Evolutionary conservation across 164 flowering plant species (phyloP), one percentile per base, ranked within the genome.

Genomic region (Sextonia rubra): DNA sequence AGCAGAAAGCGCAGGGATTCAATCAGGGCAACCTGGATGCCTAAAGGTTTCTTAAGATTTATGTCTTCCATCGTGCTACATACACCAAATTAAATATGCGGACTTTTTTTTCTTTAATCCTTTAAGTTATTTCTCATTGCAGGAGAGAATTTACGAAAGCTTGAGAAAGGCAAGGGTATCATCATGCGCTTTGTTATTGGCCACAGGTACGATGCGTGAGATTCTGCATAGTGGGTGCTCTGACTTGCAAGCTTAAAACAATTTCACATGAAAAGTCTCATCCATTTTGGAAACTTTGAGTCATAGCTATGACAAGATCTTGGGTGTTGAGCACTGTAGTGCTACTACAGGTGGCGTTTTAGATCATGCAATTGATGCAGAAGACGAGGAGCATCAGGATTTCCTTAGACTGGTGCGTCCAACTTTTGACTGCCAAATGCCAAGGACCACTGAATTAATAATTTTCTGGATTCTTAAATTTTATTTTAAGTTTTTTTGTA

Each of bases 21-120:
- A 7, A 86, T 95, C 52, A 79, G 99, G 78, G 86, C 86, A 65
- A 90, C 97, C 48, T 95, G 99, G 99, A 89, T 95, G 97, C 99
- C 99, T 12, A 83, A 82, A 88, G 97, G 98, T 92, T 76, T 25
- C 44, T 44, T 67, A 11, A 47, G 68, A 52, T 58, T 69, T 3
- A 1, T 30, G 58, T 0, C 68, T 63, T 47, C 0, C 58, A 67
- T 56, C 12, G 20, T 48, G 27, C 64, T 20, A 26, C 14, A 52
- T 52, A 20, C 37, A 72, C 17, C 23, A 12, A n/a, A 37, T 37
- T 37, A 37, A 37, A 37, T 9, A 8, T 37, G 44, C 11, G 8
- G 8, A 37, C 44, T 2, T 8, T 37, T 37, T 37, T 32, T 32
- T 32, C 8, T 7, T 15, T 52, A 20, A 52, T 52, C n/a, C 58